These are phyloP conservation scores for Violaceomyces palustris DNA, from an alignment of 1,284 basidiomycete genomes.

Conservation along the genomic window DNA sequence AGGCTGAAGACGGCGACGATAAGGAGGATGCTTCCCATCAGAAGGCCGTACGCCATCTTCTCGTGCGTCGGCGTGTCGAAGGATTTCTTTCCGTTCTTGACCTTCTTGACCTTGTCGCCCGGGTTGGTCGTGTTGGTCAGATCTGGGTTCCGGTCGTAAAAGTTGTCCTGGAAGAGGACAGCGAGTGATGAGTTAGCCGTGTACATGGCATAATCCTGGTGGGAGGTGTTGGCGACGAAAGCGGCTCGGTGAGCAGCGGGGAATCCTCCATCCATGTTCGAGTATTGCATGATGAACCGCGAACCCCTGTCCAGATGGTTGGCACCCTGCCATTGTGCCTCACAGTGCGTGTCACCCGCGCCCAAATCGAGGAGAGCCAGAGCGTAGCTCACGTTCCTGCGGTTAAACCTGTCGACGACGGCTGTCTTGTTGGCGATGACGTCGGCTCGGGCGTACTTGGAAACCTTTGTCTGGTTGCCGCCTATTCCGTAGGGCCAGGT, in stretches of 20 bases:
- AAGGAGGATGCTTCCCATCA: constrained; percentile 18
- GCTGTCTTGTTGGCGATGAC: constrained; percentile 25
- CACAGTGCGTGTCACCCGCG: constrained; percentile 43
- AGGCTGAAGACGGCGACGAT: constrained; percentile 16
- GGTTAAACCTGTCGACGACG: constrained; percentile 28
- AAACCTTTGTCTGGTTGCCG: constrained; percentile 16
- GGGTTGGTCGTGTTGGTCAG: constrained; percentile 25
- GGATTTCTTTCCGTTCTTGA: constrained; percentile 15
- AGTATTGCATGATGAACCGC: constrained; percentile 31
- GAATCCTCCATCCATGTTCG: constrained; percentile 10
- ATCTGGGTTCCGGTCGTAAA: constrained; percentile 21
- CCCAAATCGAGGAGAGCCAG: constrained; percentile 43
- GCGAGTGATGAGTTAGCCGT: constrained; percentile 34
- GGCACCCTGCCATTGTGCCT: constrained; percentile 39
- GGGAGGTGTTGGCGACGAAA: constrained; percentile 40
- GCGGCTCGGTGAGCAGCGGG: constrained; percentile 32
- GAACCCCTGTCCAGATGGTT: constrained; percentile 45
- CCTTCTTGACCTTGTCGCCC: constrained; percentile 15
- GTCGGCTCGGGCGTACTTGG: constrained; percentile 31
- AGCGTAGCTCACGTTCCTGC: constrained; percentile 34
- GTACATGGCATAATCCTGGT: constrained; percentile 50
- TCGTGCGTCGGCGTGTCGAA: constrained; percentile 28
- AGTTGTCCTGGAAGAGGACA: constrained; percentile 32
- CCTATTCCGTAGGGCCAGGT: constrained; percentile 42
- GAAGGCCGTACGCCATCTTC: constrained; percentile 18